Percentiles rank a stretch among this genome's conserved stretches.
Conservation (phyloP, 352 stramenopile species). For the Phytophthora citricola region DNA sequence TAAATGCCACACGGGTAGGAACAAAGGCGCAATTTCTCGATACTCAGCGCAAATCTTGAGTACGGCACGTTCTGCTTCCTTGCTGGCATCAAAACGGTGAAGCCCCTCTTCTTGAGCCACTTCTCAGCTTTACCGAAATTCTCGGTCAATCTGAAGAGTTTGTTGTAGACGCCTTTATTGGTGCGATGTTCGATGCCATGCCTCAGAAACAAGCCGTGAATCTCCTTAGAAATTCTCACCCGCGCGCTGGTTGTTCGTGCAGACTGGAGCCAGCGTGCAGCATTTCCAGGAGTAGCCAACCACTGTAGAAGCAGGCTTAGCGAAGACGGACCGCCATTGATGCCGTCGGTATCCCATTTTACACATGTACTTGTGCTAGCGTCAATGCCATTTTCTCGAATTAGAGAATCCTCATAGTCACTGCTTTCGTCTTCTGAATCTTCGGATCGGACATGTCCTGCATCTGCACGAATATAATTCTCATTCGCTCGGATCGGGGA, state of each 20-base stretch:
- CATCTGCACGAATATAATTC: not conserved
- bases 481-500: not conserved
- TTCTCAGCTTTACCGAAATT: conserved; percentile 9
- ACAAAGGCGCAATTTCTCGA: conserved; percentile 2
- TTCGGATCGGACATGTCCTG: not conserved
- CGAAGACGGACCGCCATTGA: conserved; percentile 8
- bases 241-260: not conserved
- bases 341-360: conserved; percentile 14
- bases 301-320: conserved; percentile 35
- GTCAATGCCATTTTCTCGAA: too few relatives aligned
- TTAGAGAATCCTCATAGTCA: too few relatives aligned
- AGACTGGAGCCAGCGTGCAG: conserved; percentile 24
- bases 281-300: conserved; percentile 32
- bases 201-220: conserved; percentile 1
- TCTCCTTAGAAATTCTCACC: not conserved
- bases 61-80: not conserved
- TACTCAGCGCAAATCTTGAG: conserved; percentile 16
- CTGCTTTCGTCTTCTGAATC: not conserved
- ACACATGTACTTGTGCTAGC: not conserved
- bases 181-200: conserved; percentile 9
- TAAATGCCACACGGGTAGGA: not conserved
- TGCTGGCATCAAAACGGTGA: not conserved
- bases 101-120: conserved; percentile 8
- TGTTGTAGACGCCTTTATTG: not conserved
- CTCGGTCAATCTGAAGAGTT: not conserved